Evolutionary conservation across 2,329 filamentous ascomycete genomes (phyloP).

Genomic region (Incumbomyces delicatus): DNA sequence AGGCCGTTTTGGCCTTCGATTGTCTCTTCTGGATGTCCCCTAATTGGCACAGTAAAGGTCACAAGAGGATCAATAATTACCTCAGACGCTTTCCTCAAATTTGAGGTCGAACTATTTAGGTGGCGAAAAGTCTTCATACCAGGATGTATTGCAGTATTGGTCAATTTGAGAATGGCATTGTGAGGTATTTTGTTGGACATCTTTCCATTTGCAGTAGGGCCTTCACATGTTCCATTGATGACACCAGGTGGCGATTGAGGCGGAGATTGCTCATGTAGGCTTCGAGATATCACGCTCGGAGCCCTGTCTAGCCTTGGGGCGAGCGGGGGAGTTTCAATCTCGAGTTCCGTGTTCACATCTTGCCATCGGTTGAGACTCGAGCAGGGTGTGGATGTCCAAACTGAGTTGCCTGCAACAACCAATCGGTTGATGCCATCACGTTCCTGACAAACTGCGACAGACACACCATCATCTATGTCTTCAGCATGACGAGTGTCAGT

Average conservation of each 20-base stretch:
- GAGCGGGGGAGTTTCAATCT: slow-evolving; percentile 48
- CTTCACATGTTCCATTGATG: slow-evolving; percentile 5
- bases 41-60: slow-evolving; percentile 49
- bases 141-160: slow-evolving; percentile 72
- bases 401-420: slow-evolving; percentile 56
- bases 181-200: slow-evolving; percentile 53
- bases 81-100: slow-evolving; percentile 48
- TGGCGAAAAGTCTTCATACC: slow-evolving; percentile 30
- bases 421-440: slow-evolving; percentile 60
- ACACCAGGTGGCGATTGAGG: slow-evolving; percentile 24
- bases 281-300: slow-evolving; percentile 33
- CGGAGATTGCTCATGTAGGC: slow-evolving; percentile 8
- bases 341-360: slow-evolving; percentile 69
- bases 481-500: slow-evolving; percentile 72
- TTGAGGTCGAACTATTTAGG: slow-evolving; percentile 33
- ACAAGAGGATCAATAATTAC: slow-evolving; percentile 41
- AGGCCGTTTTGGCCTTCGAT: slow-evolving; percentile 93
- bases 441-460: slow-evolving; percentile 83
- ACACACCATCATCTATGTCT: slow-evolving; percentile 79
- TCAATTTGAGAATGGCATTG: slow-evolving; percentile 69
- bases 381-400: slow-evolving; percentile 84
- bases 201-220: slow-evolving; percentile 20
- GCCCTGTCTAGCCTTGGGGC: slow-evolving; percentile 46
- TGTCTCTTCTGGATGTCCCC: slow-evolving; percentile 62
- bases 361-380: slow-evolving; percentile 90